These are phyloP conservation scores for Mallotus japonicus DNA, from an alignment of 441 rosid genomes.

Conservation along the genomic window DNA sequence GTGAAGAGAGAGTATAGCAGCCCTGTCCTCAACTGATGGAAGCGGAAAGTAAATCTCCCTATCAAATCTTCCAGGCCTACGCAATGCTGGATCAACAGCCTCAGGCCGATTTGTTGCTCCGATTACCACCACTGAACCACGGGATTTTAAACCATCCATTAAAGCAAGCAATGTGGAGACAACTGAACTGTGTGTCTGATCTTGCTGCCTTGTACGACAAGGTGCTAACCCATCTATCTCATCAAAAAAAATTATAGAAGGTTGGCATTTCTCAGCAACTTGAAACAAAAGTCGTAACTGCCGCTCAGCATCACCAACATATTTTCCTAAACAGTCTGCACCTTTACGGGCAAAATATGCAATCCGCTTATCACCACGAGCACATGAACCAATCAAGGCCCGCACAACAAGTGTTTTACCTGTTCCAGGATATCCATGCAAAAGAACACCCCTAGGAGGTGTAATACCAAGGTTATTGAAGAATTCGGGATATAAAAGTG, in stretches of 20 bases:
- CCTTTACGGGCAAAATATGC: slow-evolving; percentile 99
- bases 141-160: slow-evolving; percentile 92
- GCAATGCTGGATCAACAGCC: slow-evolving; percentile 96
- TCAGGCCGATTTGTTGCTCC: slow-evolving; percentile 99
- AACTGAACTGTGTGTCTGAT: slow-evolving; percentile 99
- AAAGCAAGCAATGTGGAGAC: slow-evolving; percentile 96
- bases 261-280: slow-evolving; percentile 98
- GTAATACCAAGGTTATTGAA: slow-evolving; percentile 86
- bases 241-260: slow-evolving; percentile 95
- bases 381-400: slow-evolving; percentile 91
- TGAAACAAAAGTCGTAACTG: slow-evolving; percentile 98
- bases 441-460: slow-evolving; percentile 95
- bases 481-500: slow-evolving; percentile 90
- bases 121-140: slow-evolving; percentile 99
- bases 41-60: slow-evolving; percentile 93
- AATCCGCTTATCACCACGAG: slow-evolving; percentile 85
- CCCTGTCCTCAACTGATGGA: slow-evolving; percentile 84
- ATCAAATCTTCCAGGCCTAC: slow-evolving; percentile 99
- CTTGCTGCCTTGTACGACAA: slow-evolving; percentile 86
- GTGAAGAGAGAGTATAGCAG: slow-evolving; percentile 92
- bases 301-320: slow-evolving; percentile 99
- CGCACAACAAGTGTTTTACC: slow-evolving; percentile 98
- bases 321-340: slow-evolving; percentile 98
- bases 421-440: slow-evolving; percentile 99
- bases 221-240: slow-evolving; percentile 99